A percentile compares a stretch with the other conserved stretches of the same genome.
Conservation (phyloP, 1,284 basidiomycete genomes). For the Ustilago esculenta region DNA sequence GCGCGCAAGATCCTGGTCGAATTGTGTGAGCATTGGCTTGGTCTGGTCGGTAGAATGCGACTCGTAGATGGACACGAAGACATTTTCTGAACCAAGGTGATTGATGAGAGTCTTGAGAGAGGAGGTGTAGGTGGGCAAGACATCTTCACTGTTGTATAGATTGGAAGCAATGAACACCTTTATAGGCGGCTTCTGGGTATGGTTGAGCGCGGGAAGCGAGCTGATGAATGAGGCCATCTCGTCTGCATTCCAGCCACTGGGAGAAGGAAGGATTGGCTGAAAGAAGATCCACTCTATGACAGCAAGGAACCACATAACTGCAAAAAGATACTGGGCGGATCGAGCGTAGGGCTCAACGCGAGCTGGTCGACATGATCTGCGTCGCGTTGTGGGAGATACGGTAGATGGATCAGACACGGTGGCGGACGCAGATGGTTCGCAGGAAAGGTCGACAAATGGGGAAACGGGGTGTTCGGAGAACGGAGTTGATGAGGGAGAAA, state of each 20-base stretch:
- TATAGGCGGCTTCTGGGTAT: slow-evolving; percentile 2
- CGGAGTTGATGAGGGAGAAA: slow-evolving; percentile 3
- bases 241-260: background rate
- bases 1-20: slow-evolving; percentile 66
- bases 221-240: slow-evolving; percentile 7
- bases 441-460: background rate
- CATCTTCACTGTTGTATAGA: slow-evolving; percentile 54
- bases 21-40: slow-evolving; percentile 68
- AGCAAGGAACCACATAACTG: slow-evolving; percentile 28
- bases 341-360: slow-evolving; percentile 7
- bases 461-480: slow-evolving; percentile 1
- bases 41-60: slow-evolving; percentile 71
- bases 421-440: background rate
- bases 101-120: slow-evolving; percentile 41
- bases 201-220: background rate
- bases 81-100: slow-evolving; percentile 70
- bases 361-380: slow-evolving; percentile 6
- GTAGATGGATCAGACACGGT: background rate
- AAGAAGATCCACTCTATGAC: slow-evolving; percentile 30
- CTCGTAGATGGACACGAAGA: slow-evolving; percentile 74
- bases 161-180: slow-evolving; percentile 55
- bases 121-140: slow-evolving; percentile 46
- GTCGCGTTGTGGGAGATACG: background rate
- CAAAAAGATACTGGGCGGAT: slow-evolving; percentile 17
- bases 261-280: slow-evolving; percentile 2